Conservation (phyloP, 176 grass and related monocot genomes). For the Phragmites australis region DNA sequence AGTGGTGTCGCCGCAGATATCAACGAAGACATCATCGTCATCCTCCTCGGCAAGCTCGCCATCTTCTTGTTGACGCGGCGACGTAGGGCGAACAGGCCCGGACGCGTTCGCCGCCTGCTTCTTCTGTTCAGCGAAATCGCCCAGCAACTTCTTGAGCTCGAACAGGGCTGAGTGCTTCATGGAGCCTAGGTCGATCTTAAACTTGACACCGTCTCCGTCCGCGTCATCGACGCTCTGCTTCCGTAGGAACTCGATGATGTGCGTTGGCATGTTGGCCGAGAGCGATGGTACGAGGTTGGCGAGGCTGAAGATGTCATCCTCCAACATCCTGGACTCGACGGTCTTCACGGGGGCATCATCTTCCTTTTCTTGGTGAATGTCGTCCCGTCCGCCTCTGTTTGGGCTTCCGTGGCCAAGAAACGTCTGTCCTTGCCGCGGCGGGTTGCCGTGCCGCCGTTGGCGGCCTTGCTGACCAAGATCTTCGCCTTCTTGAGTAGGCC, state of each 20-base stretch:
- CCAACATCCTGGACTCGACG: background rate
- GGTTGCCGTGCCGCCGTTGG: background rate
- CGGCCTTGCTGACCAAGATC: background rate
- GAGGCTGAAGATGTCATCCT: background rate
- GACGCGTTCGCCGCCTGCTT: too few species aligned
- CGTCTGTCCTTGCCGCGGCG: background rate
- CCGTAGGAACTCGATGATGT: background rate
- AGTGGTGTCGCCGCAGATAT: too few species aligned
- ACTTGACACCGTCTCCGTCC: too few species aligned
- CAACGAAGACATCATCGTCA: too few species aligned
- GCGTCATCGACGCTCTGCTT: too few species aligned
- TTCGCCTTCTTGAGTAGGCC: background rate
- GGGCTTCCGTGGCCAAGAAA: background rate
- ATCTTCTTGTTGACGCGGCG: too few species aligned
- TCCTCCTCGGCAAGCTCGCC: too few species aligned
- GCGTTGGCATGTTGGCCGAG: background rate
- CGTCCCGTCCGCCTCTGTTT: background rate
- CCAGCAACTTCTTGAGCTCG: too few species aligned
- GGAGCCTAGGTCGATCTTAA: too few species aligned
- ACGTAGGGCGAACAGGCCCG: too few species aligned
- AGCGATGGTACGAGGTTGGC: background rate
- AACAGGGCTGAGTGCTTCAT: too few species aligned
- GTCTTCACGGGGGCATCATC: background rate
- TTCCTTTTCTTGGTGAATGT: background rate
- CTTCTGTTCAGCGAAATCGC: too few species aligned